Evolutionary conservation across 768 basidiomycete genomes (phyloP).

Genomic region (Lentinula detonsa): DNA sequence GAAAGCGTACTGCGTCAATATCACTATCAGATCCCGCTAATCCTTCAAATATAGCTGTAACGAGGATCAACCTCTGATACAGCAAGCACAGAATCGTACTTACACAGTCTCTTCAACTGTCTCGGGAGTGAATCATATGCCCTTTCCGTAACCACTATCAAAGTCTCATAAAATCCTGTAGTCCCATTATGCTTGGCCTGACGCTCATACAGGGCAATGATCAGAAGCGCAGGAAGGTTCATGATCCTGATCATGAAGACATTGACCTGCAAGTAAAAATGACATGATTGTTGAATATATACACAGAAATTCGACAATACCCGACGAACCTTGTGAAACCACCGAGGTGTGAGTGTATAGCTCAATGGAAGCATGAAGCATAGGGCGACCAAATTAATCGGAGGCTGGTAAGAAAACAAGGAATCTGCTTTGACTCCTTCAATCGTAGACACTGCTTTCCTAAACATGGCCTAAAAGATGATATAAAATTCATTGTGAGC

Average conservation of each 20-base stretch:
- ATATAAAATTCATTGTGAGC: constrained; percentile 5
- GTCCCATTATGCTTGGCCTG: constrained; percentile 68
- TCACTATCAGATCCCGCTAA: constrained; percentile 66
- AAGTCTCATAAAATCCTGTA: constrained; percentile 65
- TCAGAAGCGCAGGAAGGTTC: constrained; percentile 77
- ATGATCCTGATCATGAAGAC: constrained; percentile 84
- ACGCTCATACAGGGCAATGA: constrained; percentile 82
- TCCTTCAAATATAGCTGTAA: constrained; percentile 74
- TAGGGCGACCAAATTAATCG: constrained; percentile 84
- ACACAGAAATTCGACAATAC: constrained; percentile 12
- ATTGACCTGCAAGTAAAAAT: constrained; percentile 50
- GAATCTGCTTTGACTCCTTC: constrained; percentile 94
- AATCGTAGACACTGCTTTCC: constrained; percentile 88
- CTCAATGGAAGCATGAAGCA: constrained; percentile 83
- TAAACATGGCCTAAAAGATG: constrained; percentile 75
- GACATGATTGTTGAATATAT: constrained; percentile 8
- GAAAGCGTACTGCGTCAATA: constrained; percentile 56
- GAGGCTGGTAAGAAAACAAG: constrained; percentile 91
- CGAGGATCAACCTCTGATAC: not conserved
- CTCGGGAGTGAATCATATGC: constrained; percentile 73
- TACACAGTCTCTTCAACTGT: constrained; percentile 67
- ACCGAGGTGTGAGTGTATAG: constrained; percentile 83
- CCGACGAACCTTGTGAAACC: constrained; percentile 87
- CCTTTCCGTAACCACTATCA: constrained; percentile 61
- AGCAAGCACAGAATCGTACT: constrained; percentile 18